Base-by-base conservation (phyloP, 306 rosid species). In the Gillenia trifoliata region DNA sequence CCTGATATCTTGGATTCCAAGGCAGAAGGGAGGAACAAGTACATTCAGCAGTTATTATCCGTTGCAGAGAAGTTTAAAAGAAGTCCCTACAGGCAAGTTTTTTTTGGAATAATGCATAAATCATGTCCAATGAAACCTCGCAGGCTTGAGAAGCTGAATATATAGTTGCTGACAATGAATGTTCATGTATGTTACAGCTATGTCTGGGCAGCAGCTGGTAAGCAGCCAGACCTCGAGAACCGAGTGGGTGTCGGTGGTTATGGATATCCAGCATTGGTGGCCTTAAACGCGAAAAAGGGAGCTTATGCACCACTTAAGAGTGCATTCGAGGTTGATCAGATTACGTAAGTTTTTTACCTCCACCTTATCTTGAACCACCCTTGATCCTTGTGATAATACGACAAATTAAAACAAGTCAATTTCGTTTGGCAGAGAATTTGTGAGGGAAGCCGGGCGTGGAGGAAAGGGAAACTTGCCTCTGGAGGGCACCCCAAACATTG, bases 231-330 rank as follows among this genome's bases (percentile, higher is more conserved):
- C 82, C 96, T 95, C 4, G 99, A 95, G 65, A 85, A 89, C 72
- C 86, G 64, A 66, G 98, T 95, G 5, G 96, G 99, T 77, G 99
- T 95, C 67, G 99, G 99, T 43, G 99, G 99, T 52, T 95, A 95
- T 73, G 99, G 99, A 66, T 95, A 95, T 83, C 99, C 99, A 4
- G 99, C 99, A 62, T 79, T 95, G 70, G 99, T 95, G 29, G 99
- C 99, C 64, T 78, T 95, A 36, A 95, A 95, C 79, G 63, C 83
- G 60, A 95, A 95, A 89, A 95, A 92, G 78, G 90, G 82, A 50
- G 99, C 84, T 73, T 95, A 92, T 74, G 95, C 99, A 30, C 99
- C 99, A 23, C 98, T 95, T 60, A 95, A 95, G 86, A 95, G 96
- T 67, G 99, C 99, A 29, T 95, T 88, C 69, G 97, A 90, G 83